A percentile compares a stretch with the other conserved stretches of the same genome.
Conservation (phyloP, 129 eudicot species). For the Flaveria linearis region DNA sequence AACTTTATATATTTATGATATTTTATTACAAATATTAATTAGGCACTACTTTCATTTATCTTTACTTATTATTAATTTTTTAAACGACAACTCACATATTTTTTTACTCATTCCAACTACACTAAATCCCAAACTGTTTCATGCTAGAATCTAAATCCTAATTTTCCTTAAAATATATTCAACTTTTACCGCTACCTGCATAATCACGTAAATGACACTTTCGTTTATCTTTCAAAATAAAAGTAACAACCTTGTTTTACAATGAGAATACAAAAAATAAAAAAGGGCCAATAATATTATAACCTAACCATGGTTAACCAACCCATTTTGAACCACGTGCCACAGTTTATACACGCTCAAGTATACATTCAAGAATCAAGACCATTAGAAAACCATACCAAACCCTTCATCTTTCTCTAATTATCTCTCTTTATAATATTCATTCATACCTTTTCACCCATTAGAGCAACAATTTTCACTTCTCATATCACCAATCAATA, state of each 20-base stretch:
- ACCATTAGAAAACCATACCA: not conserved
- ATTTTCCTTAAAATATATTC: too few relatives aligned
- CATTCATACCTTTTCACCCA: not conserved
- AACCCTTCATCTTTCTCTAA: constrained; percentile 18
- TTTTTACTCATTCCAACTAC: too few relatives aligned
- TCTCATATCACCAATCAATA: constrained; percentile 27
- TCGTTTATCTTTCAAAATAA: not conserved
- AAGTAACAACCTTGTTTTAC: constrained; percentile 8
- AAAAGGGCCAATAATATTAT: not conserved
- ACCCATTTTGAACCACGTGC: constrained; percentile 33
- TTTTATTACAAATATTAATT: not conserved
- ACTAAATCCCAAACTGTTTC: too few relatives aligned
- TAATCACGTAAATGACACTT: too few relatives aligned
- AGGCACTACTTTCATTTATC: not conserved
- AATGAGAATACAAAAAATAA: not conserved
- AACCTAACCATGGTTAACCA: constrained; percentile 59
- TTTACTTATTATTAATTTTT: too few relatives aligned
- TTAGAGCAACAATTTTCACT: constrained; percentile 3
- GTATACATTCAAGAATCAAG: constrained; percentile 36
- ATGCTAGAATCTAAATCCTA: too few relatives aligned
- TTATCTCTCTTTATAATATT: constrained; percentile 24
- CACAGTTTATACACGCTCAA: constrained; percentile 42
- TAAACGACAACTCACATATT: too few relatives aligned
- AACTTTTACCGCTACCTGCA: too few relatives aligned
- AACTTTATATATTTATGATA: too few relatives aligned